Percentiles rank a stretch among this genome's conserved stretches.
These are phyloP conservation scores for Orbilia oligospora DNA, from an alignment of 2,329 filamentous ascomycete species.

Conservation along the genomic window DNA sequence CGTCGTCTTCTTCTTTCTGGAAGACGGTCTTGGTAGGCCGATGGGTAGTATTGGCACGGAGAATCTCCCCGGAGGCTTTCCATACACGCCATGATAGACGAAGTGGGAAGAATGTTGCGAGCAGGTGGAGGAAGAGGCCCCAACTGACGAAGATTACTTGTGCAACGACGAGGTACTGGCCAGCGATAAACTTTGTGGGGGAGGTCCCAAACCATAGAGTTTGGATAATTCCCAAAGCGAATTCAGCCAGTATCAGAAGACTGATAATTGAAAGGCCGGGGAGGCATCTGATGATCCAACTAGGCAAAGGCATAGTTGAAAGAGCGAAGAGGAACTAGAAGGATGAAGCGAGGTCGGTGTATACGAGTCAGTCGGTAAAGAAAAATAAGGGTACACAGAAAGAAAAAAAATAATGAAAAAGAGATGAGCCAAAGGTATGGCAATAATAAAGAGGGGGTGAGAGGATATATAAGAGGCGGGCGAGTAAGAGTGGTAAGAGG, in stretches of 20 bases:
- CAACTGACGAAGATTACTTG: slow-evolving; percentile 74
- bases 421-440: slow-evolving; percentile 40
- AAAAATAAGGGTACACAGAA: slow-evolving; percentile 1
- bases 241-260: slow-evolving; percentile 62
- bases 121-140: slow-evolving; percentile 75
- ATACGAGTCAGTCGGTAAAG: slow-evolving; percentile 8
- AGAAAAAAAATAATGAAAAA: slow-evolving; percentile 24
- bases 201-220: slow-evolving; percentile 52
- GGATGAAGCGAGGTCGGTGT: neutral
- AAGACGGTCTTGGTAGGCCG: slow-evolving; percentile 69
- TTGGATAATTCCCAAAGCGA: slow-evolving; percentile 62
- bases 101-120: slow-evolving; percentile 76
- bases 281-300: slow-evolving; percentile 63
- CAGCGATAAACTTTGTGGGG: slow-evolving; percentile 57
- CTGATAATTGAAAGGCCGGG: slow-evolving; percentile 62
- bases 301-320: slow-evolving; percentile 55
- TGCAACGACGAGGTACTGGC: slow-evolving; percentile 47
- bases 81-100: slow-evolving; percentile 76
- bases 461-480: slow-evolving; percentile 44
- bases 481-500: neutral
- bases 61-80: slow-evolving; percentile 72
- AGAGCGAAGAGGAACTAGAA: slow-evolving; percentile 14
- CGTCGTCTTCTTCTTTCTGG: slow-evolving; percentile 64
- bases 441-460: slow-evolving; percentile 18
- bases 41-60: slow-evolving; percentile 70